These are phyloP conservation scores for Hymenotorrendiella dingleyae DNA, from an alignment of 2,329 filamentous ascomycete genomes.

Conservation along the genomic window DNA sequence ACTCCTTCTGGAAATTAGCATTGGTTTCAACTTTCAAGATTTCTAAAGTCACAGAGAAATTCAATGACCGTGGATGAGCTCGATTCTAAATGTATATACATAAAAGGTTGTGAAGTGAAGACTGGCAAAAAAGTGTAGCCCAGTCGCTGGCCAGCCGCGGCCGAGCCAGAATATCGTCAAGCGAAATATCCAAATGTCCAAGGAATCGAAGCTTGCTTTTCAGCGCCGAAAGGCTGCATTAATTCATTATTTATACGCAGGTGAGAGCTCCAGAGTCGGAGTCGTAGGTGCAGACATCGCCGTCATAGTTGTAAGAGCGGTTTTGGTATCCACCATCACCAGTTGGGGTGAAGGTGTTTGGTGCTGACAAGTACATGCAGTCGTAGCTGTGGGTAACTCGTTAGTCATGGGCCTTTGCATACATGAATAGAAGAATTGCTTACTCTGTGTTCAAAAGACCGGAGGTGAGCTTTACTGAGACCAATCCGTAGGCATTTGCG, in stretches of 20 bases:
- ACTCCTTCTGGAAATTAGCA: too few relatives aligned
- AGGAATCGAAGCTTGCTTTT: not conserved
- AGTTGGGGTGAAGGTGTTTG: not conserved
- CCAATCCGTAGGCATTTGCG: not conserved
- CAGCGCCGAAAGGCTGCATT: too few relatives aligned
- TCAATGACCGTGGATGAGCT: too few relatives aligned
- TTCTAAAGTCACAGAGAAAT: too few relatives aligned
- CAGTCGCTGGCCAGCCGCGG: too few relatives aligned
- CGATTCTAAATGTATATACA: too few relatives aligned
- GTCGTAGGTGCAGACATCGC: not conserved
- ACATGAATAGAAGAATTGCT: not conserved
- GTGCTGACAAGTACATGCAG: slow-evolving; percentile 1
- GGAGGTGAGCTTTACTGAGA: not conserved
- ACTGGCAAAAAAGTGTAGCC: too few relatives aligned
- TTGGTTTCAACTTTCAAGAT: too few relatives aligned
- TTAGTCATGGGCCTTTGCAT: not conserved
- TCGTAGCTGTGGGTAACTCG: not conserved
- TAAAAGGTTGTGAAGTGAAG: too few relatives aligned
- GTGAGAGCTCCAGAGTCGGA: not conserved
- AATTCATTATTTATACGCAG: too few relatives aligned
- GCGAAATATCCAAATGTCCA: too few relatives aligned
- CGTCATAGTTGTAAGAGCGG: not conserved
- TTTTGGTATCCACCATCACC: slow-evolving; percentile 1
- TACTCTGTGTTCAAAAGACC: slow-evolving; percentile 1
- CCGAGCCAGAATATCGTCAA: too few relatives aligned